Base-by-base conservation (phyloP, 345 rosid species). In the Iberis pinnata region DNA sequence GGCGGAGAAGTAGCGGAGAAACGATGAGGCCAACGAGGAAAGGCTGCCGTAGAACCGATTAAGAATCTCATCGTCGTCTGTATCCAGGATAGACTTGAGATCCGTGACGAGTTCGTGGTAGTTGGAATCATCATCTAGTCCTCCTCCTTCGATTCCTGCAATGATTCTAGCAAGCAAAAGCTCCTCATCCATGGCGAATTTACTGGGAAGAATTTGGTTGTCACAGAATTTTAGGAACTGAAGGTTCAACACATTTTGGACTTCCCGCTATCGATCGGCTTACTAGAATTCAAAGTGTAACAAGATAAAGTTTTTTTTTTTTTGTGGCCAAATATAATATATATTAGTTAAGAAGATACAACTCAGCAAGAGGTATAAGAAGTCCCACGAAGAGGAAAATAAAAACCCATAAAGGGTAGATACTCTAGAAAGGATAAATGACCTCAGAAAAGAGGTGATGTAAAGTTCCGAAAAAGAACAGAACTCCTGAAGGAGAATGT, bases 1-100 rank as follows among this genome's bases (percentile, higher is more conserved):
- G 32, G 75, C 68, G 24, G 84, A 72, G 31, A 90, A 49, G 11
- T 70, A 74, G 13, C 65, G 71, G 32, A 78, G 59, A 40, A 90
- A 76, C 12, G 74, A 68, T 1, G 96, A 74, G 10, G 70, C 56
- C 1, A 81, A 51, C 0, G 82, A 66, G 16, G 94, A 63, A 45
- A 86, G 78, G 3, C 61, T 68, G 15, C 72, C 68, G 67, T 77
- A 72, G 63, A 87, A 74, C 11, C 65, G 83, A 19, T 49, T 64
- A 33, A 78, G 40, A 43, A 72, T n/a, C 4, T 80, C 68, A 2
- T 82, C 67, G 29, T 82, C 80, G 53, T 73, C 71, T 45, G 66
- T 26, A 10, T 75, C 74, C 1, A 81, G 40, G 10, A 87, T 75
- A 45, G 76, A 69, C 38, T 65, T 75, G 40, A 90, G 83, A 65